A percentile compares a stretch with the other conserved stretches of the same genome.
Conservation (phyloP, 768 basidiomycete species). For the Pulveroboletus sp. region DNA sequence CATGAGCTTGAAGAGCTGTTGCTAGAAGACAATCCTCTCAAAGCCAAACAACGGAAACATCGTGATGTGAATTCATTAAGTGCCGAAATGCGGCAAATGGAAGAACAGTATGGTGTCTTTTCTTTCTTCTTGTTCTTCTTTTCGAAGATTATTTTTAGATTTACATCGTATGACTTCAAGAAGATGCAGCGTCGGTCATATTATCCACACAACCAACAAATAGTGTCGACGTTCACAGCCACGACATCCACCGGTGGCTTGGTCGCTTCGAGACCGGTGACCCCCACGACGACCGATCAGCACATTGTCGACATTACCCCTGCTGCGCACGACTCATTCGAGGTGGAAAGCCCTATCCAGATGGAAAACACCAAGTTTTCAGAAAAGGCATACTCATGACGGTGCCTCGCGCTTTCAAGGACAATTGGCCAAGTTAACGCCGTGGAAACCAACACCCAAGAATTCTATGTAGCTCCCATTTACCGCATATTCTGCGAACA, state of each 20-base stretch:
- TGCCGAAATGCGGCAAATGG: constrained; percentile 95
- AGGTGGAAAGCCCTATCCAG: constrained; percentile 36
- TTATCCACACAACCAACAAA: constrained; percentile 78
- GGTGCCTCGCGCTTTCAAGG: not conserved
- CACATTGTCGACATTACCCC: constrained; percentile 43
- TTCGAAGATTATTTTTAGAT: constrained; percentile 45
- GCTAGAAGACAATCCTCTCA: constrained; percentile 94
- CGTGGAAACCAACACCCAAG: constrained; percentile 3
- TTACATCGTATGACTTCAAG: constrained; percentile 89
- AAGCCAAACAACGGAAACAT: constrained; percentile 89
- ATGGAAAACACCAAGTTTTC: constrained; percentile 38
- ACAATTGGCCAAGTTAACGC: not conserved
- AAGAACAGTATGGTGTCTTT: constrained; percentile 77
- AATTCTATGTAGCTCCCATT: constrained; percentile 20
- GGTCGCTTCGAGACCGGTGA: constrained; percentile 70
- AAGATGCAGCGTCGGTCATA: constrained; percentile 90
- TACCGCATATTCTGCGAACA: constrained; percentile 23
- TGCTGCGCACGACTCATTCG: constrained; percentile 42
- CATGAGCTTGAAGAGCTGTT: constrained; percentile 96
- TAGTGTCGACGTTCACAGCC: constrained; percentile 60
- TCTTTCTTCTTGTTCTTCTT: not conserved
- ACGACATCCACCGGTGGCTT: constrained; percentile 73
- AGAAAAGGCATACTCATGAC: constrained; percentile 54
- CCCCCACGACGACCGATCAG: constrained; percentile 51
- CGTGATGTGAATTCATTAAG: constrained; percentile 80